These are phyloP conservation scores for Lepraria neglecta DNA, from an alignment of 495 filamentous ascomycete species.

Conservation along the genomic window DNA sequence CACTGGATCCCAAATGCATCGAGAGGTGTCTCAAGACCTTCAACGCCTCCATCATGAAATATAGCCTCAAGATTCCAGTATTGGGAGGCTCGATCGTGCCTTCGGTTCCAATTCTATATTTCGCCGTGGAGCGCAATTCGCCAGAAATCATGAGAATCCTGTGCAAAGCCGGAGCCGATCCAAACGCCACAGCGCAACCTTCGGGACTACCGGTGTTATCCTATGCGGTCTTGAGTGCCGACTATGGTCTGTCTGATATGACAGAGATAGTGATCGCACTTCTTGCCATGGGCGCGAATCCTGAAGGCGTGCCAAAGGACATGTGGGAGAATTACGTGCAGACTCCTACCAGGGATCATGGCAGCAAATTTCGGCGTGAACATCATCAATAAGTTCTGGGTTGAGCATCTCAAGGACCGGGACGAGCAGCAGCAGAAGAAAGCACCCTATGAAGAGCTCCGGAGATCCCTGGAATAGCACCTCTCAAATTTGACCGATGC, in stretches of 20 bases:
- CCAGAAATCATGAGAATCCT: conserved; percentile 19
- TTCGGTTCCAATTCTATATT: conserved; percentile 18
- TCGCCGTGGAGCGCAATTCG: conserved; percentile 24
- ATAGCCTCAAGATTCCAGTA: too few species aligned
- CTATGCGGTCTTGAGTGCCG: conserved; percentile 21
- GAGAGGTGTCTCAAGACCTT: conserved; percentile 19
- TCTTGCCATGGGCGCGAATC: conserved; percentile 22
- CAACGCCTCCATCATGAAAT: neutral
- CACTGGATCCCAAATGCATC: conserved; percentile 12
- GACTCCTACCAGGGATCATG: conserved; percentile 7
- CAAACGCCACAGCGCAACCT: neutral
- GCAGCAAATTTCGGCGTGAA: conserved; percentile 39
- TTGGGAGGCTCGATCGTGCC: too few species aligned
- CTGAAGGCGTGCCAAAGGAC: conserved; percentile 20
- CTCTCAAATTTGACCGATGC: neutral
- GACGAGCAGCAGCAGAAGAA: neutral
- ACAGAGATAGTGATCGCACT: conserved; percentile 20
- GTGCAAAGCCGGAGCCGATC: conserved; percentile 20
- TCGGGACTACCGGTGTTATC: conserved; percentile 3
- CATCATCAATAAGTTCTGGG: conserved; percentile 21
- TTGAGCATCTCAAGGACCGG: neutral
- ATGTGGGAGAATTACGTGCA: conserved; percentile 25
- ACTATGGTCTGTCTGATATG: conserved; percentile 19
- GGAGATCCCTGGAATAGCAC: neutral
- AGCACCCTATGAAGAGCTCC: neutral